phyloP scores from a whole-genome alignment of 2,329 filamentous ascomycete genomes.

The Nigrospora osmanthi region DNA sequence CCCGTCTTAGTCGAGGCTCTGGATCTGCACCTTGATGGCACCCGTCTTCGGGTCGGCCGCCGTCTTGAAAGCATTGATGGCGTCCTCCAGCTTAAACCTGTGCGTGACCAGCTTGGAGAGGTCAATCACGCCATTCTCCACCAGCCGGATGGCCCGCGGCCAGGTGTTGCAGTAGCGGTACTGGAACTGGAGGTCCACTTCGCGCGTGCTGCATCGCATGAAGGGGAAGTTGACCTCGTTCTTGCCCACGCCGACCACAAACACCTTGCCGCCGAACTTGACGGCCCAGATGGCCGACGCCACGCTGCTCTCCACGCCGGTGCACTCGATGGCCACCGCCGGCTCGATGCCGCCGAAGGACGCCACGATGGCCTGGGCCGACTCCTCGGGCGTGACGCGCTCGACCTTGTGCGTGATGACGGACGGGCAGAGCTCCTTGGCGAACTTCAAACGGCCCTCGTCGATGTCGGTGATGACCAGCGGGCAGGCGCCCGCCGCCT shows the following conservation, averaged over 20 bases:
- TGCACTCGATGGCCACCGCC: constrained; percentile 80
- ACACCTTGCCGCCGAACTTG: constrained; percentile 95
- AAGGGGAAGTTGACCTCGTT: constrained; percentile 95
- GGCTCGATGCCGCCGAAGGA: constrained; percentile 75
- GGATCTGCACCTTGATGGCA: constrained; percentile 97
- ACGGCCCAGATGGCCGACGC: constrained; percentile 78
- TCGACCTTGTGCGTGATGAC: constrained; percentile 76
- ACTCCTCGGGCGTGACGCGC: constrained; percentile 58
- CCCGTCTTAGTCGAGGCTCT: constrained; percentile 47
- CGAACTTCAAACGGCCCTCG: constrained; percentile 74
- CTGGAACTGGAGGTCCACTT: constrained; percentile 94
- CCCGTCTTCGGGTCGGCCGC: constrained; percentile 83
- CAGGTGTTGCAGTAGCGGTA: constrained; percentile 96
- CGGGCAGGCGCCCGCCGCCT: constrained; percentile 81
- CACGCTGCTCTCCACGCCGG: constrained; percentile 86
- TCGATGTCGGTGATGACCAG: constrained; percentile 95
- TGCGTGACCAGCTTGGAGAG: constrained; percentile 81
- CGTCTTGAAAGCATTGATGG: constrained; percentile 81
- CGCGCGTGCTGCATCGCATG: constrained; percentile 82
- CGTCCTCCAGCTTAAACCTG: constrained; percentile 77
- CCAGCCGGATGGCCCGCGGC: constrained; percentile 83
- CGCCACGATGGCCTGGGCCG: constrained; percentile 59
- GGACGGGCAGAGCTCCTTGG: constrained; percentile 72
- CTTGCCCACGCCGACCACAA: constrained; percentile 91
- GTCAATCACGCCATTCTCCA: constrained; percentile 78